Percentiles rank a stretch among this genome's conserved stretches.
Conservation (phyloP, 441 rosid genomes). For the Cnidoscolus chayamansa region DNA sequence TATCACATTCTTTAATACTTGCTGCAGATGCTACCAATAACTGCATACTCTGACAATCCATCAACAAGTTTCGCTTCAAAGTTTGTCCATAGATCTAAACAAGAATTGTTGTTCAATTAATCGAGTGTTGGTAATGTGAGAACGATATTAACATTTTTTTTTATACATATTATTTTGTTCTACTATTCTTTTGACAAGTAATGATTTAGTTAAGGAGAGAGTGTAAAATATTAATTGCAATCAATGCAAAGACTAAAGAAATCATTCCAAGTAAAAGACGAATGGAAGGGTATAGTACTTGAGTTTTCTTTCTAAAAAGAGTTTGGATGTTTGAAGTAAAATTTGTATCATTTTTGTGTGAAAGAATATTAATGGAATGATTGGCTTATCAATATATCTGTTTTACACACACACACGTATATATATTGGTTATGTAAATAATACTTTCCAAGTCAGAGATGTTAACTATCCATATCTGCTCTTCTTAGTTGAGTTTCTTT, state of each 20-base stretch:
- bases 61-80: constrained; percentile 93
- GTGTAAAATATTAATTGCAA: background rate
- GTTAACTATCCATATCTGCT: no score
- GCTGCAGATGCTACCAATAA: constrained; percentile 80
- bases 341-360: background rate
- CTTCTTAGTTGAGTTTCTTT: no score
- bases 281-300: background rate
- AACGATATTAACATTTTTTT: constrained; percentile 5
- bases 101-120: constrained; percentile 95
- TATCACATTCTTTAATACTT: constrained; percentile 18
- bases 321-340: background rate
- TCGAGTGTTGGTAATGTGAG: constrained; percentile 68
- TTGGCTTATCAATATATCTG: background rate
- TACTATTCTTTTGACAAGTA: background rate
- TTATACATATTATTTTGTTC: background rate
- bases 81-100: constrained; percentile 95
- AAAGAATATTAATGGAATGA: background rate
- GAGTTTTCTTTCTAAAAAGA: background rate
- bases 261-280: background rate
- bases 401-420: no score
- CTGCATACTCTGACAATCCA: constrained; percentile 94
- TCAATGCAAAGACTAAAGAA: background rate
- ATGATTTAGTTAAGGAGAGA: background rate
- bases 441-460: no score
- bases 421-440: background rate